phyloP scores from a whole-genome alignment of 2,329 filamentous ascomycete species.

The Daldinia eschscholtzii region DNA sequence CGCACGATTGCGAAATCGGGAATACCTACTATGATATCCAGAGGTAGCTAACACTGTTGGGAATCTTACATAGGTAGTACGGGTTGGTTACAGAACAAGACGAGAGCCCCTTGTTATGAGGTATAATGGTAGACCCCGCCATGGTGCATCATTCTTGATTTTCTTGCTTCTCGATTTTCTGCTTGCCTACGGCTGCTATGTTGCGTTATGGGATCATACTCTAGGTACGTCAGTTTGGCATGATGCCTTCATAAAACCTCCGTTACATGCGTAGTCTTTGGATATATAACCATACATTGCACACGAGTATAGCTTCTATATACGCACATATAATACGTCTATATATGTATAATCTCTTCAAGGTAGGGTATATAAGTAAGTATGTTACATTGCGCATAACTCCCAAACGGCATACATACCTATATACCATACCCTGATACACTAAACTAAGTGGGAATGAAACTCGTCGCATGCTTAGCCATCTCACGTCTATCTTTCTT shows the following conservation, averaged over 20 bases:
- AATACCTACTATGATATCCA: constrained; percentile 31
- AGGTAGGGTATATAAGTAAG: constrained; percentile 11
- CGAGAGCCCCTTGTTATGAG: constrained; percentile 36
- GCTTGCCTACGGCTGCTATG: constrained; percentile 15
- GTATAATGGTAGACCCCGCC: constrained; percentile 41
- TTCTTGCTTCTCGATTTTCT: constrained; percentile 9
- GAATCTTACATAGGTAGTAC: constrained; percentile 30
- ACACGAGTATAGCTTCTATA: constrained; percentile 7
- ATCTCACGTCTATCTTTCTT: constrained; percentile 23
- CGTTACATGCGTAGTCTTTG: neutral
- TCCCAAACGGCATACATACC: constrained; percentile 31
- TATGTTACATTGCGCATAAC: constrained; percentile 38
- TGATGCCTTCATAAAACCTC: constrained; percentile 3
- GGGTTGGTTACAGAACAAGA: constrained; percentile 35
- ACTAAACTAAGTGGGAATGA: constrained; percentile 25
- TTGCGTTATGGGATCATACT: constrained; percentile 7
- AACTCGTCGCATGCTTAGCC: constrained; percentile 34
- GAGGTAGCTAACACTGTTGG: constrained; percentile 38
- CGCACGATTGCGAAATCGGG: constrained; percentile 40
- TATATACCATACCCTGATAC: constrained; percentile 32
- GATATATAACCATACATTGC: constrained; percentile 8
- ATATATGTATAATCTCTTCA: constrained; percentile 2
- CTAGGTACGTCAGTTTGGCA: constrained; percentile 10
- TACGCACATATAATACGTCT: neutral
- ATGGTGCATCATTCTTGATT: constrained; percentile 35